Percentiles rank a stretch among this genome's conserved stretches.
phyloP scores from a whole-genome alignment of 192 early-diverging fungal genomes.

The Coemansia sp. region DNA sequence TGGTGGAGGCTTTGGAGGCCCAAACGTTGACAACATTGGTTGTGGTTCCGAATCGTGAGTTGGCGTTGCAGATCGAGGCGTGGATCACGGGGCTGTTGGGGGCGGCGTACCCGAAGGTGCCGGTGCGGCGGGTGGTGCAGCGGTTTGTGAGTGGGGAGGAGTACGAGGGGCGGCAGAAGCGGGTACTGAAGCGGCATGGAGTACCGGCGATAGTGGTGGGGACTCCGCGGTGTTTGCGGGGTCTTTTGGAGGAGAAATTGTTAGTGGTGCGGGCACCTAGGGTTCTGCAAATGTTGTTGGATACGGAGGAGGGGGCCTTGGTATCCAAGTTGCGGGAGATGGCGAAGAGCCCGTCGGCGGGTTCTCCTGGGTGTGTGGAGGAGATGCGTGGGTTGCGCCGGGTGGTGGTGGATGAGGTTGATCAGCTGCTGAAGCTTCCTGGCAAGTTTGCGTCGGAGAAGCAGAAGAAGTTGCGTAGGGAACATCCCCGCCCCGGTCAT shows the following conservation, averaged over 20 bases:
- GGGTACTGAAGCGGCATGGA: slow-evolving; percentile 21
- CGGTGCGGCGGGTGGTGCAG: slow-evolving; percentile 7
- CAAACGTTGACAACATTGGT: slow-evolving; percentile 11
- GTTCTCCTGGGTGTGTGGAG: background rate
- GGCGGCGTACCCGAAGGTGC: slow-evolving; percentile 7
- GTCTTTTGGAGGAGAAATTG: too few relatives aligned
- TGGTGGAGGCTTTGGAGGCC: background rate
- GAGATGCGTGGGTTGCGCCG: slow-evolving; percentile 14
- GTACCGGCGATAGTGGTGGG: slow-evolving; percentile 24
- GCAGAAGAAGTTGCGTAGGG: slow-evolving; percentile 5
- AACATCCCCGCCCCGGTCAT: slow-evolving; percentile 32
- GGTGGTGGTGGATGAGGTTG: slow-evolving; percentile 42
- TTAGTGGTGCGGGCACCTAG: too few relatives aligned
- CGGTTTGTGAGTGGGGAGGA: slow-evolving; percentile 24
- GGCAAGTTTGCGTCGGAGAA: slow-evolving; percentile 8
- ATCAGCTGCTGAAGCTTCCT: slow-evolving; percentile 27
- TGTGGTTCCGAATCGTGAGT: slow-evolving; percentile 37
- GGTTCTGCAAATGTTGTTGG: too few relatives aligned
- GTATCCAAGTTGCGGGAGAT: too few relatives aligned
- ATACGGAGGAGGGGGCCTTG: too few relatives aligned
- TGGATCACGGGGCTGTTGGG: slow-evolving; percentile 12
- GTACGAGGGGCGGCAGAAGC: slow-evolving; percentile 7
- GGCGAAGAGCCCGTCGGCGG: background rate
- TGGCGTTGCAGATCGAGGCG: slow-evolving; percentile 31
- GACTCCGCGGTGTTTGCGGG: slow-evolving; percentile 10